Evolutionary conservation across 2,329 filamentous ascomycete genomes (phyloP).

Genomic region (Arthrobotrys sphaeroides): DNA sequence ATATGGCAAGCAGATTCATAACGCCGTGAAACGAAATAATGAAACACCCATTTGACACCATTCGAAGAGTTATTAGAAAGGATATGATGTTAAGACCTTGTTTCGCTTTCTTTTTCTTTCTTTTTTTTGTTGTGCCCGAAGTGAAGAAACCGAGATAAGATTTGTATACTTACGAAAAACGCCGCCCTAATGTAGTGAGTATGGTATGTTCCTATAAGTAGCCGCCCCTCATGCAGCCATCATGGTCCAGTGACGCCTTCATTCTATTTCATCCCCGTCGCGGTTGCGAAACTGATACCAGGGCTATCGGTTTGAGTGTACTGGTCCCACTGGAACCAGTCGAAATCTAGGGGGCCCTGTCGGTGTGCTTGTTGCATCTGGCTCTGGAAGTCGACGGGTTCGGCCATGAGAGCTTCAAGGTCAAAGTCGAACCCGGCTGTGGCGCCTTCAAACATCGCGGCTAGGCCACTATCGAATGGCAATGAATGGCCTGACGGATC

Average conservation of each 20-base stretch:
- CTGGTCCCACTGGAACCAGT: constrained; percentile 58
- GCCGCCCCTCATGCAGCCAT: background rate
- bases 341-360: constrained; percentile 57
- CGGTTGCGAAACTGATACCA: constrained; percentile 38
- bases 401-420: constrained; percentile 56
- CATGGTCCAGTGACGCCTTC: background rate
- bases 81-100: constrained; percentile 10
- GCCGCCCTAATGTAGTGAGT: constrained; percentile 21
- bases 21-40: background rate
- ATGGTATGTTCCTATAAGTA: background rate
- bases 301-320: constrained; percentile 50
- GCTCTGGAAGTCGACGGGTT: constrained; percentile 57
- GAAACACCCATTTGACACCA: constrained; percentile 12
- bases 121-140: background rate
- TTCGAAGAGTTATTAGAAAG: constrained; percentile 7
- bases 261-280: constrained; percentile 16
- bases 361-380: constrained; percentile 57
- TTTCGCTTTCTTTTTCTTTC: background rate
- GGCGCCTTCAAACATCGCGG: constrained; percentile 38
- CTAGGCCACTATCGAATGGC: constrained; percentile 26
- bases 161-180: constrained; percentile 16
- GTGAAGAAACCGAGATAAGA: background rate
- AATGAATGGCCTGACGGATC: constrained; percentile 8
- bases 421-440: constrained; percentile 55
- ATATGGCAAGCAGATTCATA: background rate